A percentile compares a stretch with the other conserved stretches of the same genome.
Conservation (phyloP, 352 stramenopile species). For the Phytophthora pinifolia region DNA sequence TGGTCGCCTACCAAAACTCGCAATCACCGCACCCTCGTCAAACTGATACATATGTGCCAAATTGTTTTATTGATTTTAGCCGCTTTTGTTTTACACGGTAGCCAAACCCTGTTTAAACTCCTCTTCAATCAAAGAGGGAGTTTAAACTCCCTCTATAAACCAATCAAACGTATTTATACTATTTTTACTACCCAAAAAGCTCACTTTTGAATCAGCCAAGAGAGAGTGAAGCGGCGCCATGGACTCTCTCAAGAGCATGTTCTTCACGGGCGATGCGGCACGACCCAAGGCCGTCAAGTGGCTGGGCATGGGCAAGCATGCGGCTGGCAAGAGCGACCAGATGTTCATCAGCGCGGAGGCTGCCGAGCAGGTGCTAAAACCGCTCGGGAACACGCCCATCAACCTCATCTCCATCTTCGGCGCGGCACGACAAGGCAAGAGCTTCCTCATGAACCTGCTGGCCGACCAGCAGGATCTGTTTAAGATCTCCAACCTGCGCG, state of each 20-base stretch:
- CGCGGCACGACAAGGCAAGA: conserved; percentile 81
- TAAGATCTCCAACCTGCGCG: conserved; percentile 85
- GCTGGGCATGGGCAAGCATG: conserved; percentile 68
- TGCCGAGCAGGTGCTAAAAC: conserved; percentile 54
- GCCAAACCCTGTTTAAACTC: too few species aligned
- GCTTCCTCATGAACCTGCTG: conserved; percentile 88
- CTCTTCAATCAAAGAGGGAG: too few species aligned
- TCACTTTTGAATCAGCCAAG: conserved; percentile 15
- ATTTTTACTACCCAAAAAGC: conserved; percentile 3
- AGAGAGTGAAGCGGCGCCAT: conserved; percentile 7
- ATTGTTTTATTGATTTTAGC: too few species aligned
- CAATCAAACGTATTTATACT: conserved; percentile 12
- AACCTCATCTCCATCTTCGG: conserved; percentile 90
- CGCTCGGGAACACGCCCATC: conserved; percentile 60
- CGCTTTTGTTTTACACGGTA: too few species aligned
- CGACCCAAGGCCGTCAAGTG: conserved; percentile 74
- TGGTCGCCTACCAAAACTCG: conserved; percentile 2
- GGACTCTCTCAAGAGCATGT: conserved; percentile 40
- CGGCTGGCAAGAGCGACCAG: conserved; percentile 42
- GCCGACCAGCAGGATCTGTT: conserved; percentile 86
- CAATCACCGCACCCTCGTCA: neutral
- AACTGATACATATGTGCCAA: neutral
- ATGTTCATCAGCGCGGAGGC: conserved; percentile 77
- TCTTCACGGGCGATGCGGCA: conserved; percentile 26
- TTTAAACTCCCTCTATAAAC: neutral